A percentile compares a stretch with the other conserved stretches of the same genome.
These are phyloP conservation scores for Bryoglossum gracile DNA, from an alignment of 495 filamentous ascomycete genomes.

Conservation along the genomic window DNA sequence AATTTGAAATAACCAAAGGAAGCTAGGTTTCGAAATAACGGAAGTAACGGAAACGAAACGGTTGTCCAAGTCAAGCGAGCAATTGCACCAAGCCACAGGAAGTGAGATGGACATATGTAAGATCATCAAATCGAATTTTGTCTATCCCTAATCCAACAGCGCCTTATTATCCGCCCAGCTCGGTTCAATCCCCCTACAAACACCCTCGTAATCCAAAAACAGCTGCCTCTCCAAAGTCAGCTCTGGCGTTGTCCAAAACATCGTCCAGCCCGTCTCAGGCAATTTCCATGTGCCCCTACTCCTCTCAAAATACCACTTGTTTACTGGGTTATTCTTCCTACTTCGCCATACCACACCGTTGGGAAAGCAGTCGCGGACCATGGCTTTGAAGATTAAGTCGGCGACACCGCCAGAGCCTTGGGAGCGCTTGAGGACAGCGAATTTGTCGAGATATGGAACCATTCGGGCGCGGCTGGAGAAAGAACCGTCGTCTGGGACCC, in stretches of 20 bases:
- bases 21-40: no score
- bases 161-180: slow-evolving; percentile 74
- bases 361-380: slow-evolving; percentile 84
- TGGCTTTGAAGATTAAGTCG: slow-evolving; percentile 90
- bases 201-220: slow-evolving; percentile 73
- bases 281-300: slow-evolving; percentile 77
- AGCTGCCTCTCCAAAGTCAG: slow-evolving; percentile 39
- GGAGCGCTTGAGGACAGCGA: slow-evolving; percentile 79
- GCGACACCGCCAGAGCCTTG: slow-evolving; percentile 91
- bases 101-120: no score
- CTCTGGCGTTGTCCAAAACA: slow-evolving; percentile 91
- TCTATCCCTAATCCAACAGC: slow-evolving; percentile 44
- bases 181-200: slow-evolving; percentile 72
- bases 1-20: no score
- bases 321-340: slow-evolving; percentile 73
- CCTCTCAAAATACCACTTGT: slow-evolving; percentile 95
- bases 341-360: slow-evolving; percentile 75
- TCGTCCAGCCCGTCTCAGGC: slow-evolving; percentile 73
- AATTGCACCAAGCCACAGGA: no score
- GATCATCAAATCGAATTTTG: no score
- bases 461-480: slow-evolving; percentile 45
- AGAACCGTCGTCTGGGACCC: slow-evolving; percentile 44
- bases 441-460: slow-evolving; percentile 96
- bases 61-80: no score
- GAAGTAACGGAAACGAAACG: no score